These are phyloP conservation scores for Xylaria sp. DNA, from an alignment of 2,329 filamentous ascomycete genomes.

Conservation along the genomic window DNA sequence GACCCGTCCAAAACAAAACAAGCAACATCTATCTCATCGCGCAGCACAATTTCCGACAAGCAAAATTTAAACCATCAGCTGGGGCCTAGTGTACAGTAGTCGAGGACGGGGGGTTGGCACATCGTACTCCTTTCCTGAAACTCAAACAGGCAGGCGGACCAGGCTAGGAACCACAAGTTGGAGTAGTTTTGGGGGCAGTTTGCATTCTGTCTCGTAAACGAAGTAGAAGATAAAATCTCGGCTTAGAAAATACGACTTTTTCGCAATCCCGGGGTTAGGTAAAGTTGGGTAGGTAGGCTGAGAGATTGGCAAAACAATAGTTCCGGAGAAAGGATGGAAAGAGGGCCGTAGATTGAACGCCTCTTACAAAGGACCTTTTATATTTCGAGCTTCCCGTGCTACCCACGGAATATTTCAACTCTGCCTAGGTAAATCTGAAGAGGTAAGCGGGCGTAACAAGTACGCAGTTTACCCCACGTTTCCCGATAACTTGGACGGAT, in stretches of 20 bases:
- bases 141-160: background rate
- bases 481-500: constrained; percentile 18
- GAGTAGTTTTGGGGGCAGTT: background rate
- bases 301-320: background rate
- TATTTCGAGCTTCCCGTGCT: constrained; percentile 12
- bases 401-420: background rate
- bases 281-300: constrained; percentile 8
- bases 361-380: background rate
- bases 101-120: background rate
- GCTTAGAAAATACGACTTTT: background rate
- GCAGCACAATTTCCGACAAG: background rate
- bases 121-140: background rate
- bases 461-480: constrained; percentile 25
- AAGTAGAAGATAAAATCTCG: background rate
- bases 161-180: background rate
- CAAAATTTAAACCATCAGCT: background rate
- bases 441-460: background rate
- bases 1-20: background rate
- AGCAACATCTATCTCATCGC: background rate
- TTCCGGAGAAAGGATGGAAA: background rate
- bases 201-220: background rate
- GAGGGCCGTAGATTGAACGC: background rate
- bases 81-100: background rate
- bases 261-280: constrained; percentile 6
- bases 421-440: background rate